Base-by-base conservation (phyloP, 2,329 filamentous ascomycete genomes). In the Thelonectria discophora region DNA sequence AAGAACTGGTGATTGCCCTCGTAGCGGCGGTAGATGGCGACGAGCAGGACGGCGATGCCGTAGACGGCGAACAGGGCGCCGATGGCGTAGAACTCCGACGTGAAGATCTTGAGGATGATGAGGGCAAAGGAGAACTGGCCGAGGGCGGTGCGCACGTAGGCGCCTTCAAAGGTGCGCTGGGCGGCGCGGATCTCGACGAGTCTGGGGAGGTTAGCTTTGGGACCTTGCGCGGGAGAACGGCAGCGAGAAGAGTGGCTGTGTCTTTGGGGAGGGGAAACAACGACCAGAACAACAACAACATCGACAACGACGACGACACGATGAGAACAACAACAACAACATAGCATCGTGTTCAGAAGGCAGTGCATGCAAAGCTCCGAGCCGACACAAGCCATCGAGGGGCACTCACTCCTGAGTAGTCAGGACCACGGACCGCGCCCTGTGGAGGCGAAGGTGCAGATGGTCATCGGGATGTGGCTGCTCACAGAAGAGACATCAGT, bases 1-100 rank as follows among this genome's bases (percentile, higher is more conserved):
- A 98, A 98, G 80, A 99, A 98, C 78, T 98, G 94, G 66, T 88
- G 87, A 74, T 98, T 97, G 59, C 95, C 94, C 78, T 97, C 92
- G 74, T 94, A 92, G 55, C 95, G 88, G 60, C 95, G 86, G 78
- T 96, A 96, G 55, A 93, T 81, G 70, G 93, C 91, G 62, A 96
- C 92, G 24, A 92, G 82, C 73, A 98, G 82, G 49, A 99, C 86
- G 7, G 92, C 92, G 3, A 90, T 88, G 12, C 94, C 95, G 74
- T 98, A 98, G 50, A 93, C 89, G 45, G 95, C 94, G 75, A 97
- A 97, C 32, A 99, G 83, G 7, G 95, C 95, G n/a, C 95, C 95
- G 65, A 97, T 97, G 69, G 90, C 88, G 79, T 98, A 98, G 82
- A 99, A 98, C 75, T 98, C 95, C 54, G 89, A 86, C 9, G 93